Percentiles rank a stretch among this genome's conserved stretches.
Evolutionary conservation across 345 rosid species (phyloP).

Genomic region (Hibiscus syriacus): DNA sequence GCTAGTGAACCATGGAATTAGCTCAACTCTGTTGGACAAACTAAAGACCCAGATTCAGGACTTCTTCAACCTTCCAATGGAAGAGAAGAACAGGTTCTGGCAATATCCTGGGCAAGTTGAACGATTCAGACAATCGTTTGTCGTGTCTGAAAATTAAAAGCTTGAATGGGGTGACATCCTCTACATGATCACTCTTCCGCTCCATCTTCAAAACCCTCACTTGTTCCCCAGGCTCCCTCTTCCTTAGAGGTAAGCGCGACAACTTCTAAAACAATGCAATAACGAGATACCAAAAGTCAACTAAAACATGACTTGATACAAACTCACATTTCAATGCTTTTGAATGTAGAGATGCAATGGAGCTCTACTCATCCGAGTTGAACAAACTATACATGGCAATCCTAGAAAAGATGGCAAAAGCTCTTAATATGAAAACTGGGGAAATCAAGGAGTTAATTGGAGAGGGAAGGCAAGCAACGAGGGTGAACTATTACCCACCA

Average conservation of each 20-base stretch:
- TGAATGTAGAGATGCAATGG: constrained; percentile 27
- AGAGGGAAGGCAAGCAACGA: constrained; percentile 4
- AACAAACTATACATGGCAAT: constrained; percentile 17
- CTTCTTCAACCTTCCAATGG: constrained; percentile 32
- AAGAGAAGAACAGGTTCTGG: constrained; percentile 33
- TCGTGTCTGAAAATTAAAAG: constrained; percentile 37
- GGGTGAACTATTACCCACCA: constrained; percentile 32
- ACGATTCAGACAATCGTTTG: constrained; percentile 36
- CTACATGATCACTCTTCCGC: constrained; percentile 24
- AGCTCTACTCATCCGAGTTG: constrained; percentile 23
- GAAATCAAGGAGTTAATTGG: constrained; percentile 25
- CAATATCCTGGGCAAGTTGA: constrained; percentile 30
- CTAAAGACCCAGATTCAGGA: constrained; percentile 21
- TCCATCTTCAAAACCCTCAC: constrained; percentile 20
- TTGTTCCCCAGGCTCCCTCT: constrained; percentile 29
- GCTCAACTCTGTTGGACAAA: constrained; percentile 24
- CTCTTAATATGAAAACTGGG: constrained; percentile 17
- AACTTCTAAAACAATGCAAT: neutral
- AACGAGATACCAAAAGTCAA: neutral
- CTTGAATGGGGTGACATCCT: constrained; percentile 38
- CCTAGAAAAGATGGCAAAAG: constrained; percentile 18
- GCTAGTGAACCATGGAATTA: constrained; percentile 39
- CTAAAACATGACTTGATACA: neutral
- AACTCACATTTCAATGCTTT: neutral
- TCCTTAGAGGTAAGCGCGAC: constrained; percentile 23